Base-by-base conservation (phyloP, 2,329 filamentous ascomycete species). In the Colletotrichum melonis region DNA sequence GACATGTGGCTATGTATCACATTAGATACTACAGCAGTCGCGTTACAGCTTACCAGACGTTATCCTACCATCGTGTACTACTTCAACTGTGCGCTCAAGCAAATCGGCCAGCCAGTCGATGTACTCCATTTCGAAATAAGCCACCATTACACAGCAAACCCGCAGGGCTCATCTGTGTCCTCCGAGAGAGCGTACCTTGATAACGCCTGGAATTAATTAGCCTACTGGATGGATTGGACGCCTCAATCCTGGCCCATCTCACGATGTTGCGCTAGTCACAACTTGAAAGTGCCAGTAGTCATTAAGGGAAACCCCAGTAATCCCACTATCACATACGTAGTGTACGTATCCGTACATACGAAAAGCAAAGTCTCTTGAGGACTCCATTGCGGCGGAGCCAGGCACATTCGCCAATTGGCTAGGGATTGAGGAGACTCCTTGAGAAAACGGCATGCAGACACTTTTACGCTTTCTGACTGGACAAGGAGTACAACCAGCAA, bases 51-150 rank as follows among this genome's bases (percentile, higher is more conserved):
- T 9, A 42, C 46, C 11, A 55, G 28, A 16, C 42, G 2, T 54
- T 59, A 69, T 69, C 69, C 69, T 54, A 35, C 63, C 59, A 69
- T 69, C 46, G 26, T 30, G 63, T 55, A 16, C 56, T n/a, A 28
- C 62, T 38, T n/a, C 42, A 35, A 19, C 52, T 14, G 60, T 24
- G 30, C 19, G 11, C 49, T 19, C 52, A 32, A 35, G 28, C 35
- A 32, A 16, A 5, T 24, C 57, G n/a, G 46, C 2, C n/a, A 19
- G 14, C 35, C 30, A 35, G 42, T 55, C n/a, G 42, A n/a, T 49
- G 6, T 9, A 11, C 28, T 38, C 16, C 30, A 32, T 32, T 46
- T 46, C 7, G 46, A 67, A 26, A 62, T 46, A 49, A 35, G 16
- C 14, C 12, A 11, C 56, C 38, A 63, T 28, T 32, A 14, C 56